These are phyloP conservation scores for Galerina marginata DNA, from an alignment of 768 basidiomycete genomes.

Conservation along the genomic window DNA sequence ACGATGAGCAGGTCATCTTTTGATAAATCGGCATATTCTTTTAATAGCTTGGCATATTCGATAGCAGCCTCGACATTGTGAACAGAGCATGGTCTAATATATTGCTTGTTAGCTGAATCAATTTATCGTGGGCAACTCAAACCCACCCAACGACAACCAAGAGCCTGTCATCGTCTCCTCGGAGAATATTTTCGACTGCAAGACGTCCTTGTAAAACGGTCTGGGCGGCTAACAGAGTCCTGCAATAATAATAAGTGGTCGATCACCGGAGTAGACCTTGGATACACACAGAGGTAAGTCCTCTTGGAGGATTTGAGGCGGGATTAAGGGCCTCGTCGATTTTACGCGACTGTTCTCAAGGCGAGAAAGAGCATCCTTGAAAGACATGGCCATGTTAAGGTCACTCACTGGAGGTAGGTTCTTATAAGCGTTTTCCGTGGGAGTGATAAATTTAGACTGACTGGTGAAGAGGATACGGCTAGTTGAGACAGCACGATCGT, in stretches of 20 bases:
- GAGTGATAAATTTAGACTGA: conserved; percentile 14
- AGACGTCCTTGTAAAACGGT: conserved; percentile 88
- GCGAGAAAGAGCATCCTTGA: conserved; percentile 78
- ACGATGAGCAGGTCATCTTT: conserved; percentile 90
- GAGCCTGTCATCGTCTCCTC: conserved; percentile 89
- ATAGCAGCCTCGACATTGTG: conserved; percentile 87
- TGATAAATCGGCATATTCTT: conserved; percentile 77
- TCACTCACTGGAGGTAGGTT: conserved; percentile 46
- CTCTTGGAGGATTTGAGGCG: conserved; percentile 93
- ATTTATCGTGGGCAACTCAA: background rate
- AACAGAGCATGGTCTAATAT: conserved; percentile 86
- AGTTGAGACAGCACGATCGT: conserved; percentile 2
- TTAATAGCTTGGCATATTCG: conserved; percentile 84
- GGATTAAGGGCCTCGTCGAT: conserved; percentile 86
- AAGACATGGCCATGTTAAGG: conserved; percentile 69
- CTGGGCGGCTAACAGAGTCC: conserved; percentile 80
- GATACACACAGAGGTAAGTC: conserved; percentile 80
- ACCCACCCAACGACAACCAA: conserved; percentile 89
- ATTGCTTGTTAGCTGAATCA: conserved; percentile 1
- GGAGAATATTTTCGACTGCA: conserved; percentile 77
- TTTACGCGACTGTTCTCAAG: conserved; percentile 90
- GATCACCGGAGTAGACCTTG: background rate
- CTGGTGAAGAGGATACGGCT: conserved; percentile 4
- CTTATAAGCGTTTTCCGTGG: conserved; percentile 22
- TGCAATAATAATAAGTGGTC: conserved; percentile 31